These are phyloP conservation scores for Annona cherimola DNA, from an alignment of 164 flowering plant genomes.

Conservation along the genomic window DNA sequence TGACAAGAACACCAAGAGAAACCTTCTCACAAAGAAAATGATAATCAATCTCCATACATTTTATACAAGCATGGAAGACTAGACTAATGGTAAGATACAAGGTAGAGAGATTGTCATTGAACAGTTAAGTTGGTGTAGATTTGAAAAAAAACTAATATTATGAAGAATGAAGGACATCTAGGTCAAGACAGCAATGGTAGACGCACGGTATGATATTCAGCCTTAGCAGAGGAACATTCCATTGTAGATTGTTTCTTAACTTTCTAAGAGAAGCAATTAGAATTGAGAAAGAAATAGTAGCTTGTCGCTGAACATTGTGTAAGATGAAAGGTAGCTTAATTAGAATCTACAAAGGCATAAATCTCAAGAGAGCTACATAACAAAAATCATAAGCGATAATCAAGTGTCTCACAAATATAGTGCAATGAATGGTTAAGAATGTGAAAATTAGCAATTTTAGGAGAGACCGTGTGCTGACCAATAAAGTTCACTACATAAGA, in stretches of 20 bases:
- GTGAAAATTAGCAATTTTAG: neutral
- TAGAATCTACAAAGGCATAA: neutral
- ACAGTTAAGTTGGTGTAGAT: neutral
- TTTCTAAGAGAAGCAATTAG: conserved; percentile 9
- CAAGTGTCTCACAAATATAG: neutral
- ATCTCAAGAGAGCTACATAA: neutral
- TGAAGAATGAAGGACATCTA: neutral
- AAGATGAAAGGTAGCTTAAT: conserved; percentile 7
- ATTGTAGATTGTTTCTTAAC: conserved; percentile 9
- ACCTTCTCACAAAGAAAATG: neutral
- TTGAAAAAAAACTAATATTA: neutral
- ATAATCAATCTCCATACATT: conserved; percentile 1
- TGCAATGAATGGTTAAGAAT: neutral
- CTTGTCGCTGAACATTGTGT: neutral
- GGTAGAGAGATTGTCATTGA: neutral
- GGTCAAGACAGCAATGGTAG: conserved; percentile 1
- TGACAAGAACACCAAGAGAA: neutral
- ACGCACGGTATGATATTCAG: conserved; percentile 3
- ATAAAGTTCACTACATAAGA: conserved; percentile 11
- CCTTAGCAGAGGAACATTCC: neutral
- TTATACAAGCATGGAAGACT: neutral
- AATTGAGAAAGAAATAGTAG: neutral
- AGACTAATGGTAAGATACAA: neutral
- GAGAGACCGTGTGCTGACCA: conserved; percentile 16
- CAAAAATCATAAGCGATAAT: neutral